Conservation (phyloP, 2,329 filamentous ascomycete genomes). For the Dissoconium aciculare region DNA sequence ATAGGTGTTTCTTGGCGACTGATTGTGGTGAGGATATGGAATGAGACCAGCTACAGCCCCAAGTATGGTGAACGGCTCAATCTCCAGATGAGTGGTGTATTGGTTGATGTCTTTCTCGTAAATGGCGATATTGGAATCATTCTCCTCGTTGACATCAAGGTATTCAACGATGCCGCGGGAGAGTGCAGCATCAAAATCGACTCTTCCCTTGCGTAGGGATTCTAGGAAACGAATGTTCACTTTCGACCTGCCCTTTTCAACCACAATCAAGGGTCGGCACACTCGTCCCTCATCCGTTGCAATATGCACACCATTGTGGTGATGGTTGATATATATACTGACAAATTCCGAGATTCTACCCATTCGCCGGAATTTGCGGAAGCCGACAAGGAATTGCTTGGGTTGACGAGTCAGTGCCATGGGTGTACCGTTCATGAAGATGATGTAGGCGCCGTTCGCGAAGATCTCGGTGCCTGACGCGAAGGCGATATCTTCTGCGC, state of each 20-base stretch:
- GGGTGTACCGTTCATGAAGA: slow-evolving; percentile 91
- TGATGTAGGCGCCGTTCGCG: slow-evolving; percentile 65
- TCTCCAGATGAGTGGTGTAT: slow-evolving; percentile 85
- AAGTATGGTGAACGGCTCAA: slow-evolving; percentile 92
- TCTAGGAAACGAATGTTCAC: slow-evolving; percentile 66
- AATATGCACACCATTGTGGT: slow-evolving; percentile 83
- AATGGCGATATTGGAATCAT: slow-evolving; percentile 83
- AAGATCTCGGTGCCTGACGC: slow-evolving; percentile 81
- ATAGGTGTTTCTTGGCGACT: slow-evolving; percentile 95
- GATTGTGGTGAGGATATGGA: slow-evolving; percentile 96
- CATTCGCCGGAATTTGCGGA: slow-evolving; percentile 73
- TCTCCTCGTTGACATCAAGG: slow-evolving; percentile 95
- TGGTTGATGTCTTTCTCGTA: slow-evolving; percentile 73
- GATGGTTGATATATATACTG: slow-evolving; percentile 88
- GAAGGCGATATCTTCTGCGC: slow-evolving; percentile 66
- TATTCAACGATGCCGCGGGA: slow-evolving; percentile 86
- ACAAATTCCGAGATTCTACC: slow-evolving; percentile 93
- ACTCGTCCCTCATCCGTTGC: slow-evolving; percentile 95
- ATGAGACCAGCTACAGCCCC: slow-evolving; percentile 93
- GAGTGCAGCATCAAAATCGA: slow-evolving; percentile 88
- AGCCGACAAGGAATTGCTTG: slow-evolving; percentile 70
- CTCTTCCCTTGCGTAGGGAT: slow-evolving; percentile 65
- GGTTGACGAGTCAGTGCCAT: slow-evolving; percentile 75
- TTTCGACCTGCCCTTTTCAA: slow-evolving; percentile 72
- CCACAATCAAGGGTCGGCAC: slow-evolving; percentile 87